Evolutionary conservation across 1,284 basidiomycete genomes (phyloP), one percentile per base, ranked within the genome.

Genomic region (Boletus sp.): DNA sequence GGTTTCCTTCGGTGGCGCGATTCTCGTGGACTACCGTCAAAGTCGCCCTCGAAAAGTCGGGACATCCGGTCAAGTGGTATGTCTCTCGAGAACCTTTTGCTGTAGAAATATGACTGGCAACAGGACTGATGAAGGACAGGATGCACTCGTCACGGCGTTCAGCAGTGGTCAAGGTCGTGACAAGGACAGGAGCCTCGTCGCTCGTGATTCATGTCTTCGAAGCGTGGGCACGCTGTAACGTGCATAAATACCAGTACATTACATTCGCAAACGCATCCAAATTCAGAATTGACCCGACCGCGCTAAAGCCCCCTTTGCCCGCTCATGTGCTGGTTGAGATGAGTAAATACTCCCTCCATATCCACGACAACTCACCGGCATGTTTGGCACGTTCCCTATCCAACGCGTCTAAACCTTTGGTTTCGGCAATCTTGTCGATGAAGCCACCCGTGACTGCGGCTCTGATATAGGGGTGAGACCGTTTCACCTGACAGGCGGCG

Each of bases 21-120:
- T 99, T 99, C 78, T 96, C 93, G 10, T 99, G 97, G 97, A 89
- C 92, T 1, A 98, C 97, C 0, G 87, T 96, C 63, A 97, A 96
- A 72, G 86, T 94, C 1, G 76, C 90, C 10, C 78, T 99, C 19
- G 94, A 97, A 49, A 94, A 94, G 69, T 79, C 88, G 50, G 94
- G 82, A 0, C 87, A 93, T 70, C 71, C 80, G 8, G 88, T 93
- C 30, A 85, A 90, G 78, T 97, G 95, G 95, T 94, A 56, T 38
- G 84, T 68, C 54, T 19, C 28, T 43, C 47, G 0, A 4, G 8
- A 1, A 23, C 11, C 55, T 30, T 27, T 38, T n/a, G 30, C 6
- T 17, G 21, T 37, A 25, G 2, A 40, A 10, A 44, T 21, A 37
- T 53, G 52, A 73, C 53, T 35, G 19, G n/a, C 7, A 35, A 11